phyloP scores from a whole-genome alignment of 1,284 basidiomycete genomes.

The Baeospora myosura region DNA sequence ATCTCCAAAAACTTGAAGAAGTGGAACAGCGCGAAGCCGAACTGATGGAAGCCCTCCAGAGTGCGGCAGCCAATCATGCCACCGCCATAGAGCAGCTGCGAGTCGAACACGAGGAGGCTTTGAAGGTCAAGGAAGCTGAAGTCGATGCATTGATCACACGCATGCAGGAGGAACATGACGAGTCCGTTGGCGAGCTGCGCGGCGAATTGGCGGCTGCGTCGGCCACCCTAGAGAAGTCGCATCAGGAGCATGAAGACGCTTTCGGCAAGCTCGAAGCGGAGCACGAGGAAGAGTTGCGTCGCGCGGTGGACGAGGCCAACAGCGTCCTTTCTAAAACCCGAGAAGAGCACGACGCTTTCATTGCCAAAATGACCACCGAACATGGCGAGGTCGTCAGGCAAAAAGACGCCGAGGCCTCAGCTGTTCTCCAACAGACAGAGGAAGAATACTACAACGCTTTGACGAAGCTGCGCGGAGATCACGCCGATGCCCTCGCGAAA shows the following conservation, averaged over 20 bases:
- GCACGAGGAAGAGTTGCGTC: conserved; percentile 41
- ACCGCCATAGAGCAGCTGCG: conserved; percentile 44
- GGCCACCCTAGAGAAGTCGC: conserved; percentile 37
- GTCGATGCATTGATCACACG: conserved; percentile 33
- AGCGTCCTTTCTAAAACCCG: conserved; percentile 36
- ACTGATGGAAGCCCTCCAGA: conserved; percentile 41
- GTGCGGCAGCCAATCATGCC: conserved; percentile 41
- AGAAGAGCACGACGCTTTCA: conserved; percentile 44
- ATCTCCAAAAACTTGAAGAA: conserved; percentile 45
- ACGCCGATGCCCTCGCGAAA: conserved; percentile 54
- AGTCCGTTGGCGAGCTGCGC: conserved; percentile 28
- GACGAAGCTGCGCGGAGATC: conserved; percentile 62
- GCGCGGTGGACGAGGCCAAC: conserved; percentile 42
- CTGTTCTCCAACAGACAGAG: conserved; percentile 56
- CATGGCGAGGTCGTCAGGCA: conserved; percentile 50
- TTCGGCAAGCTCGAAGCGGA: conserved; percentile 42
- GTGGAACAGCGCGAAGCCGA: conserved; percentile 51
- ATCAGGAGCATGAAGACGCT: conserved; percentile 43
- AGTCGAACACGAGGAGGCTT: conserved; percentile 44
- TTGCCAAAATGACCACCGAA: conserved; percentile 45
- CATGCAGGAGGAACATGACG: conserved; percentile 35
- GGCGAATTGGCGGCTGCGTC: conserved; percentile 38
- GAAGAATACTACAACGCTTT: conserved; percentile 76
- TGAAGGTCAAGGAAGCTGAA: conserved; percentile 43
- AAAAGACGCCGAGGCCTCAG: conserved; percentile 51